Base-by-base conservation (phyloP, 2,329 filamentous ascomycete species). In the Shiraia bambusicola region DNA sequence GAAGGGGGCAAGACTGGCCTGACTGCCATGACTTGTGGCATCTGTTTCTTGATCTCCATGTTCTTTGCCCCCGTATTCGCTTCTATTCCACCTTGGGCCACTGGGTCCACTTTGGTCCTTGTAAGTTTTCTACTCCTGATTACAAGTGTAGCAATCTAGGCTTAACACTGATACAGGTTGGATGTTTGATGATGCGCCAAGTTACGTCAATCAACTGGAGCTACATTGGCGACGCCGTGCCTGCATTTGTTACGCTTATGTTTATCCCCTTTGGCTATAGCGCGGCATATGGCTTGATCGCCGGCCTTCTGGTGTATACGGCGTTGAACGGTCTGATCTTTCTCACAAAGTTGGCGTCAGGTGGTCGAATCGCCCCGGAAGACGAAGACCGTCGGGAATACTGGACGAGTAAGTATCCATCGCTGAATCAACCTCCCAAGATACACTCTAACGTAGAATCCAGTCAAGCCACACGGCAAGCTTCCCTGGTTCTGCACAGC, bases 11-110 rank as follows among this genome's bases (percentile, higher is more conserved):
- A 84, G 59, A 94, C 89, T 0, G 89, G 89, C 2, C 70, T 95
- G 19, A 92, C 88, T 0, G 83, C 87, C 30, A 87, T 92, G 67
- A 76, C 80, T 4, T 86, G 87, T 0, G 89, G 89, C 3, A 39
- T 92, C 34, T 92, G 87, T 72, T 95, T 95, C 73, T 86, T 95
- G 72, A 79, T 94, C 58, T 84, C 87, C 31, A 80, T 95, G 54
- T 94, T 94, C 76, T 94, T 94, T 63, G 88, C 89, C 0, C 89
- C 89, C 0, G 92, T 94, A 38, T 94, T 94, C 61, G 88, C 89
- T 5, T 92, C 87, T 0, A 93, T 94, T 39, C 89, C 89, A 3
- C 84, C 88, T 0, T 94, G 88, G 87, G 89, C 89, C 3, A 95
- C 88, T 0, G 89, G 89, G 35, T 90, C 86, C 65, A 89, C 89